Evolutionary conservation across 257 asterid species (phyloP).

Genomic region (Vinca minor): DNA sequence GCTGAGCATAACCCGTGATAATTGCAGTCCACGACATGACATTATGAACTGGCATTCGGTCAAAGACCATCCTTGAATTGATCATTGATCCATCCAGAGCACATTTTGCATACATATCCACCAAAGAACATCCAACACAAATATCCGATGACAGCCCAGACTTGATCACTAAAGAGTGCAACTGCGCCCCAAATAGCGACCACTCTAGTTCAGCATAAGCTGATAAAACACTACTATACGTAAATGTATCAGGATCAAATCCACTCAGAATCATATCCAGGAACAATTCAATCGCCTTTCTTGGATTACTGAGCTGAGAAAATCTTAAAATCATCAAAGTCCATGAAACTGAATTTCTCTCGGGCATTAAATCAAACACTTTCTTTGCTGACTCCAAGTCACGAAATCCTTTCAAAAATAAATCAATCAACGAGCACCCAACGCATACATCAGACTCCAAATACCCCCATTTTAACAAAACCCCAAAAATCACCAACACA

Average conservation of each 20-base stretch:
- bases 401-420: slow-evolving; percentile 55
- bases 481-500: slow-evolving; percentile 62
- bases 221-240: slow-evolving; percentile 71
- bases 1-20: slow-evolving; percentile 67
- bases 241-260: slow-evolving; percentile 53
- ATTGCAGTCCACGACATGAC: slow-evolving; percentile 95
- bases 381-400: slow-evolving; percentile 54
- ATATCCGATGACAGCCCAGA: slow-evolving; percentile 53
- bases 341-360: slow-evolving; percentile 69
- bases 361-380: slow-evolving; percentile 79
- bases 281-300: slow-evolving; percentile 41
- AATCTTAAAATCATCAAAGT: slow-evolving; percentile 76
- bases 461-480: slow-evolving; percentile 60
- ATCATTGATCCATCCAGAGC: slow-evolving; percentile 43
- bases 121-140: slow-evolving; percentile 91
- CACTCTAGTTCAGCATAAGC: slow-evolving; percentile 68
- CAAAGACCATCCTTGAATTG: slow-evolving; percentile 61
- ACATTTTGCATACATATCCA: slow-evolving; percentile 76
- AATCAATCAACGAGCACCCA: slow-evolving; percentile 78
- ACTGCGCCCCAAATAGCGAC: slow-evolving; percentile 45
- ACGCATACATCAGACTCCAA: slow-evolving; percentile 73
- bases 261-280: slow-evolving; percentile 56
- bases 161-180: slow-evolving; percentile 61
- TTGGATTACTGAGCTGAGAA: slow-evolving; percentile 45
- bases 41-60: slow-evolving; percentile 64